phyloP scores from a whole-genome alignment of 805 yeast genomes.

The Sugiyamaella americana region DNA sequence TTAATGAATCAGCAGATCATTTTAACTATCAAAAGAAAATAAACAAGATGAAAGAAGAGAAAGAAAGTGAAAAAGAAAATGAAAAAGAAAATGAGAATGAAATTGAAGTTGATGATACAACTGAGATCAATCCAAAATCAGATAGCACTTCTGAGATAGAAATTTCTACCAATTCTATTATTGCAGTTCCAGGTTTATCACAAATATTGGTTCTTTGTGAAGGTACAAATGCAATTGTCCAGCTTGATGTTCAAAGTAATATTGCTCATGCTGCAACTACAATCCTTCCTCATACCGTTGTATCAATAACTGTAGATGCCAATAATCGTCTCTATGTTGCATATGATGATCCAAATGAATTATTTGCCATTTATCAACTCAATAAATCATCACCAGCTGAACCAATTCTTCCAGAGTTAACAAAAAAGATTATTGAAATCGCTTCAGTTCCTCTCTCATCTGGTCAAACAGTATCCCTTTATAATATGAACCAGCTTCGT shows the following conservation, averaged over 20 bases:
- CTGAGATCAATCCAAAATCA: background rate
- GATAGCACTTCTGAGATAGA: constrained; percentile 9
- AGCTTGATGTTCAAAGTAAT: constrained; percentile 15
- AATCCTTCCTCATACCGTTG: constrained; percentile 23
- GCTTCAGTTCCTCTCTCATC: constrained; percentile 24
- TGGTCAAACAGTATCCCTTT: constrained; percentile 44
- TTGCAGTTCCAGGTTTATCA: constrained; percentile 30
- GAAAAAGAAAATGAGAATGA: background rate
- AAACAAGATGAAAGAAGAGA: background rate
- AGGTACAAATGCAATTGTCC: constrained; percentile 24
- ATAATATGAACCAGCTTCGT: constrained; percentile 44
- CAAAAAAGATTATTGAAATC: background rate
- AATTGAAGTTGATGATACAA: background rate
- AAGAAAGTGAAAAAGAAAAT: background rate
- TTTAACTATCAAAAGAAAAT: constrained; percentile 4
- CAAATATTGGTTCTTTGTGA: constrained; percentile 30
- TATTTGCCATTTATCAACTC: constrained; percentile 11
- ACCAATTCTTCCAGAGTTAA: constrained; percentile 13
- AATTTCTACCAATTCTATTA: constrained; percentile 24
- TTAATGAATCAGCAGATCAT: constrained; percentile 47
- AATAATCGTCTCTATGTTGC: constrained; percentile 8
- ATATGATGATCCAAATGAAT: constrained; percentile 19
- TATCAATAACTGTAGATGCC: constrained; percentile 19
- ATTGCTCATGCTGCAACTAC: constrained; percentile 18
- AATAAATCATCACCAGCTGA: constrained; percentile 24